Percentiles rank a stretch among this genome's conserved stretches.
Conservation (phyloP, 768 basidiomycete genomes). For the Hemileccinum impolitum region DNA sequence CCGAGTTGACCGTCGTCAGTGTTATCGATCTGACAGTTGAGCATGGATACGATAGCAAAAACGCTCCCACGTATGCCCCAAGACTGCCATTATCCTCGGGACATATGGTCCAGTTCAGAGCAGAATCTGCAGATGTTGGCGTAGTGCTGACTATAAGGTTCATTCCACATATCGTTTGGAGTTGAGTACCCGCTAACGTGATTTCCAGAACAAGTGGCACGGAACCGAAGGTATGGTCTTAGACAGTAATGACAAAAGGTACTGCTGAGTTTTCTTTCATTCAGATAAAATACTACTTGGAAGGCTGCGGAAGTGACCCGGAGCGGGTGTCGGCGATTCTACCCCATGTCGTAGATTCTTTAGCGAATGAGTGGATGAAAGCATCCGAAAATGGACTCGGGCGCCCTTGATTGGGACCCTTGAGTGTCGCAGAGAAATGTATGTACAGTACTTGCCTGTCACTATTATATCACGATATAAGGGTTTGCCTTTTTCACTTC, state of each 20-base stretch:
- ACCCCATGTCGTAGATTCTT: constrained; percentile 53
- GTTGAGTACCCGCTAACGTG: background rate
- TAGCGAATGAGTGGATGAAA: constrained; percentile 69
- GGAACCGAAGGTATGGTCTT: constrained; percentile 68
- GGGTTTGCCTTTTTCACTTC: no score
- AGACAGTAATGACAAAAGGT: background rate
- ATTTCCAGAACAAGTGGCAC: constrained; percentile 76
- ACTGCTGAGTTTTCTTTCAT: background rate
- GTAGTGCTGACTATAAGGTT: constrained; percentile 73
- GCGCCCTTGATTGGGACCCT: constrained; percentile 24
- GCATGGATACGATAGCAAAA: constrained; percentile 68
- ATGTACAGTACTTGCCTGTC: background rate
- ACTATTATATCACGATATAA: no score
- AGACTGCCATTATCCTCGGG: constrained; percentile 69
- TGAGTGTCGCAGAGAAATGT: background rate
- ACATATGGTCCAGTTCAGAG: constrained; percentile 84
- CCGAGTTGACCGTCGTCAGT: constrained; percentile 53
- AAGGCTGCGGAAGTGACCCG: constrained; percentile 62
- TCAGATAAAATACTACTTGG: constrained; percentile 86
- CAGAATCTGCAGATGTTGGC: constrained; percentile 39
- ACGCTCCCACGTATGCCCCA: constrained; percentile 63
- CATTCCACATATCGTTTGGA: constrained; percentile 10
- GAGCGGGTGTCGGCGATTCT: constrained; percentile 48
- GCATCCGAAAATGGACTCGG: constrained; percentile 49
- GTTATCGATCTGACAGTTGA: constrained; percentile 68